A percentile compares a stretch with the other conserved stretches of the same genome.
Evolutionary conservation across 345 rosid species (phyloP).

Genomic region (Lumnitzera littorea): DNA sequence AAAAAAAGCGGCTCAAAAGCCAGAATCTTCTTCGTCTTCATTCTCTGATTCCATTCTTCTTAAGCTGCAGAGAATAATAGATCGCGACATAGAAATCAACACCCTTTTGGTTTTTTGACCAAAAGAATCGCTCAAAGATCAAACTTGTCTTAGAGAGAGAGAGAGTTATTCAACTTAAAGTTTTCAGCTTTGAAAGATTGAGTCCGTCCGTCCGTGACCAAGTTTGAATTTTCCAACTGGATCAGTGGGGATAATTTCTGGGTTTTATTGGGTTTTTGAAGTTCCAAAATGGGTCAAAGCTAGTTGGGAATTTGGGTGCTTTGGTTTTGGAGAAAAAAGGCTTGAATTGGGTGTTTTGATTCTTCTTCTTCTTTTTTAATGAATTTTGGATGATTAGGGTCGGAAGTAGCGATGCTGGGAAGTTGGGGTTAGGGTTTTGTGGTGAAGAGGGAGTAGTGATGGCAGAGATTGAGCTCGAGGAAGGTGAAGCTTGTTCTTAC

Average conservation of each 20-base stretch:
- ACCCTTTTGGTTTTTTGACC: not conserved
- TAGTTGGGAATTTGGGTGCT: constrained; percentile 2
- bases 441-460: constrained; percentile 16
- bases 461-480: constrained; percentile 35
- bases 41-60: not conserved
- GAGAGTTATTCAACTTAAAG: too few species aligned
- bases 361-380: not conserved
- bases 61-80: not conserved
- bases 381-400: constrained; percentile 18
- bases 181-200: too few species aligned
- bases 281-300: constrained; percentile 1
- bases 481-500: constrained; percentile 31
- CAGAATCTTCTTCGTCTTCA: not conserved
- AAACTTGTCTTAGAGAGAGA: too few species aligned
- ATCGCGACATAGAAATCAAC: not conserved
- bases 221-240: not conserved
- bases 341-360: constrained; percentile 4
- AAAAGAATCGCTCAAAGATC: not conserved
- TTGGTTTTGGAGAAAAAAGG: not conserved
- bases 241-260: not conserved
- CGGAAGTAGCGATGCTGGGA: constrained; percentile 25
- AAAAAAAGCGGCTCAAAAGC: constrained; percentile 3
- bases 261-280: constrained; percentile 4
- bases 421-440: constrained; percentile 24
- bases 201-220: not conserved